phyloP scores from a whole-genome alignment of 2,329 filamentous ascomycete species.

The Arthroderma uncinatum region DNA sequence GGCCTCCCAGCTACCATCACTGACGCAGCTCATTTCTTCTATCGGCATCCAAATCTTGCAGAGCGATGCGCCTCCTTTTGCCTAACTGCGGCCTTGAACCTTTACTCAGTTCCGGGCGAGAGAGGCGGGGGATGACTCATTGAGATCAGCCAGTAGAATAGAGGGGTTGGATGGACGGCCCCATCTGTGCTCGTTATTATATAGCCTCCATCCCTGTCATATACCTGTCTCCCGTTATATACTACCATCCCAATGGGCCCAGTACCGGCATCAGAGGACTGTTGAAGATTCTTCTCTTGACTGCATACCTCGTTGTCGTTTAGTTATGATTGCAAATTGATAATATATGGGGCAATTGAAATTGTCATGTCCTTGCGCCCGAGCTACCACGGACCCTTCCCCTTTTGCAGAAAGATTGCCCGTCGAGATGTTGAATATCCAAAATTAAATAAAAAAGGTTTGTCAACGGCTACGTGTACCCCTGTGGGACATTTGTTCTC shows the following conservation, averaged over 20 bases:
- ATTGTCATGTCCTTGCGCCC: background rate
- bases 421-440: background rate
- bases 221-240: background rate
- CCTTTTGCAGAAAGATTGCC: background rate
- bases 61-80: background rate
- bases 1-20: background rate
- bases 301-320: background rate
- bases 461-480: background rate
- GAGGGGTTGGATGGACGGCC: background rate
- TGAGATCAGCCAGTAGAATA: background rate
- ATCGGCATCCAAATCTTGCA: background rate
- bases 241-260: background rate
- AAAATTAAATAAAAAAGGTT: background rate
- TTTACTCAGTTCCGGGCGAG: background rate
- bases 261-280: background rate
- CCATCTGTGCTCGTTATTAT: background rate
- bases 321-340: background rate
- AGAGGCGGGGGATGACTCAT: background rate
- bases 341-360: background rate
- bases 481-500: background rate
- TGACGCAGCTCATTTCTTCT: background rate
- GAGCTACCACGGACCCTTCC: background rate
- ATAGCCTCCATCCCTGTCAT: background rate
- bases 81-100: background rate
- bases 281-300: background rate